phyloP scores from a whole-genome alignment of 108 stramenopile genomes.

The Skeletonema potamos region DNA sequence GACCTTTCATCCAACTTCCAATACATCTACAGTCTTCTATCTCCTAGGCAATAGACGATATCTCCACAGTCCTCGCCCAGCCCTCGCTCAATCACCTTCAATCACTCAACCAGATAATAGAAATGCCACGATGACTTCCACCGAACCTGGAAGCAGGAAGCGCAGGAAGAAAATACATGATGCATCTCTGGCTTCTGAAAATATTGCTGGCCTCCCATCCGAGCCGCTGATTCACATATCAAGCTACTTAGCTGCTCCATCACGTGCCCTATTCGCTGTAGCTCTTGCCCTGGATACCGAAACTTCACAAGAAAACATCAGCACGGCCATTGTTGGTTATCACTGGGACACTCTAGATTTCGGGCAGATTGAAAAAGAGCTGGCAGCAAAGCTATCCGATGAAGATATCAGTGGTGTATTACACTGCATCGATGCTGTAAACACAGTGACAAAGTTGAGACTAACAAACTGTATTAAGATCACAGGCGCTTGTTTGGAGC shows the following conservation, averaged over 20 bases:
- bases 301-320: neutral
- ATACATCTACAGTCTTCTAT: too few relatives aligned
- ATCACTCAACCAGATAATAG: too few relatives aligned
- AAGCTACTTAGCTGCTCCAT: neutral
- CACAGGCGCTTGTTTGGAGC: neutral
- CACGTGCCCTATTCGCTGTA: neutral
- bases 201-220: too few relatives aligned
- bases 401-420: neutral
- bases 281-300: neutral
- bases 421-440: neutral
- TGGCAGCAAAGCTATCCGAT: neutral
- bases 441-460: neutral
- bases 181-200: too few relatives aligned
- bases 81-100: too few relatives aligned
- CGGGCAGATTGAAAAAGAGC: neutral
- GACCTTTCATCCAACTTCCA: too few relatives aligned
- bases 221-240: neutral
- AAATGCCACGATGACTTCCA: too few relatives aligned
- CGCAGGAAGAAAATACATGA: too few relatives aligned
- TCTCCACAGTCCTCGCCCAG: too few relatives aligned
- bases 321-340: neutral
- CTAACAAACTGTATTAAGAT: neutral
- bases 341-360: conserved; percentile 3
- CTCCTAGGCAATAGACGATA: too few relatives aligned
- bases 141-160: too few relatives aligned